These are phyloP conservation scores for Microcyclospora pomicola DNA, from an alignment of 2,329 filamentous ascomycete genomes.

Conservation along the genomic window DNA sequence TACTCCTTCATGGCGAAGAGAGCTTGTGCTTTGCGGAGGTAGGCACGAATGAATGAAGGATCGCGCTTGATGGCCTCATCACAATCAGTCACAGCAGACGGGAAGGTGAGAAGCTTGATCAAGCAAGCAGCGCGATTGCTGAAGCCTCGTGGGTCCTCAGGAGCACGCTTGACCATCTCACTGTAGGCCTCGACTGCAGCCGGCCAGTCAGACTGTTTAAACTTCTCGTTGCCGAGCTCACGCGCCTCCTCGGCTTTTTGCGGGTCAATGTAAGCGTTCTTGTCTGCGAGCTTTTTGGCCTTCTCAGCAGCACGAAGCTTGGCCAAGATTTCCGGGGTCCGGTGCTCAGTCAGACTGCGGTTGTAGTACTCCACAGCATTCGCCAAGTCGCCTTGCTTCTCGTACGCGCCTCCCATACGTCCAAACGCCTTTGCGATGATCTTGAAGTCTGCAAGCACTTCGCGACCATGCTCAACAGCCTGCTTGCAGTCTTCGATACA, in stretches of 20 bases:
- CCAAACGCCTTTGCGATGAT: slow-evolving; percentile 95
- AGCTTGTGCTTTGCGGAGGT: slow-evolving; percentile 90
- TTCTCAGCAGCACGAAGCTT: slow-evolving; percentile 90
- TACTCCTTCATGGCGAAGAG: slow-evolving; percentile 98
- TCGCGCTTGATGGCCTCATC: slow-evolving; percentile 84
- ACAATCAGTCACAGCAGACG: slow-evolving; percentile 84
- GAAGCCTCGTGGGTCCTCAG: slow-evolving; percentile 85
- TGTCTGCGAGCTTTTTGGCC: slow-evolving; percentile 61
- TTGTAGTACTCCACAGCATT: slow-evolving; percentile 83
- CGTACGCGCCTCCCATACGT: slow-evolving; percentile 84
- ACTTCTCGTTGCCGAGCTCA: slow-evolving; percentile 87
- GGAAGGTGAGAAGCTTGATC: slow-evolving; percentile 93
- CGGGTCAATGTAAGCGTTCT: slow-evolving; percentile 72
- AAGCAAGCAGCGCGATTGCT: slow-evolving; percentile 95
- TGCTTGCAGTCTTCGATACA: slow-evolving; percentile 76
- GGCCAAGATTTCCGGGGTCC: slow-evolving; percentile 80
- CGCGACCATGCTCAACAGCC: slow-evolving; percentile 79
- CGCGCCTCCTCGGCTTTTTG: slow-evolving; percentile 90
- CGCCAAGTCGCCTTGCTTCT: slow-evolving; percentile 69
- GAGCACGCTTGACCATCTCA: slow-evolving; percentile 94
- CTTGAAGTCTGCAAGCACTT: slow-evolving; percentile 92
- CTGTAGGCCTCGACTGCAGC: slow-evolving; percentile 85
- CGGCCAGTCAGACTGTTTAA: slow-evolving; percentile 94
- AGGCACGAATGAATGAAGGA: slow-evolving; percentile 83
- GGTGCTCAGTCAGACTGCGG: slow-evolving; percentile 88